phyloP scores from a whole-genome alignment of 306 rosid genomes.

The Vigna unguiculata region DNA sequence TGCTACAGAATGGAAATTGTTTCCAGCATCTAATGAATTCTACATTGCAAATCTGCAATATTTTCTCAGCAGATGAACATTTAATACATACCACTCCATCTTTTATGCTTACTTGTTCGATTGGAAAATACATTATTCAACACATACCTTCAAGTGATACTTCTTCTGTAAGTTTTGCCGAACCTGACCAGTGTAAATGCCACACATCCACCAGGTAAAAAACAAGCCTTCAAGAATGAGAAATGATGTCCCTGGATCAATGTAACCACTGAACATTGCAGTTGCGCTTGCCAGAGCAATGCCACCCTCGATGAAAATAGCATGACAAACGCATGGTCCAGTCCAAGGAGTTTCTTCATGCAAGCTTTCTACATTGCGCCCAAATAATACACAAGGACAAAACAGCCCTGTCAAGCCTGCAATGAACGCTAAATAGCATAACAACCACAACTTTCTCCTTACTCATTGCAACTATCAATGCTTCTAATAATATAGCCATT shows the following conservation, averaged over 20 bases:
- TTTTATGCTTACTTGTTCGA: constrained; percentile 12
- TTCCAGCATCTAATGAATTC: constrained; percentile 7
- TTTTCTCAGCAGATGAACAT: constrained; percentile 13
- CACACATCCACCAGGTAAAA: constrained; percentile 89
- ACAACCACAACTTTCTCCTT: constrained; percentile 17
- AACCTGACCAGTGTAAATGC: constrained; percentile 76
- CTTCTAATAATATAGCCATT: constrained; percentile 7
- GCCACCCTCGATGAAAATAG: constrained; percentile 71
- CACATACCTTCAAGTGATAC: constrained; percentile 69
- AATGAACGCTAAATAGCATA: constrained; percentile 29
- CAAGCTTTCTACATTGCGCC: constrained; percentile 67
- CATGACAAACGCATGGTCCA: constrained; percentile 74
- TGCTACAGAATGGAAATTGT: neutral
- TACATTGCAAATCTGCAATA: constrained; percentile 23
- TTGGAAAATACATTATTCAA: constrained; percentile 32
- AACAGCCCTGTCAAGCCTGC: constrained; percentile 75
- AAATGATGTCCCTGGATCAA: constrained; percentile 70
- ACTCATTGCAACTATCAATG: constrained; percentile 27
- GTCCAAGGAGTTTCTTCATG: constrained; percentile 67
- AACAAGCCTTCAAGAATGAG: constrained; percentile 69
- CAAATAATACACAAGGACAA: constrained; percentile 79
- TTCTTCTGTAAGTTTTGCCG: constrained; percentile 73
- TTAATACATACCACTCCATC: neutral
- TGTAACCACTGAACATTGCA: constrained; percentile 56
- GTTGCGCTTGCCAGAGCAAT: constrained; percentile 65